phyloP scores from a whole-genome alignment of 257 asterid genomes.

The Lycium barbarum region DNA sequence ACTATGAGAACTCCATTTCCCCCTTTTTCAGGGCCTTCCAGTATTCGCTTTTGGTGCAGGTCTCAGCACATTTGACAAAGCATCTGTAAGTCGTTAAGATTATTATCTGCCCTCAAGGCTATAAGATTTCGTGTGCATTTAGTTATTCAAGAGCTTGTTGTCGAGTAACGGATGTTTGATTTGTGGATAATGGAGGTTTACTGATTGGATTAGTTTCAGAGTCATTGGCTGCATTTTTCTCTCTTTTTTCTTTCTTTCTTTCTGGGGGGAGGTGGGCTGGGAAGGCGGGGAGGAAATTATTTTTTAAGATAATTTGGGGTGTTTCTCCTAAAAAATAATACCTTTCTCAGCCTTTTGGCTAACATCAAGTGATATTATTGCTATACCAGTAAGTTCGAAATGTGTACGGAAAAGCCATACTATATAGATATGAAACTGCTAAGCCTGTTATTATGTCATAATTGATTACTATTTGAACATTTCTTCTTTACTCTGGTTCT shows the following conservation, averaged over 20 bases:
- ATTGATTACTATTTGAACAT: not conserved
- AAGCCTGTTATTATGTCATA: not conserved
- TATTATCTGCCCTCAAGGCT: not conserved
- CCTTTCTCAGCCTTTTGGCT: no score
- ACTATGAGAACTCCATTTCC: conserved; percentile 17
- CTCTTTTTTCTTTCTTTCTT: not conserved
- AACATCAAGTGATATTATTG: not conserved
- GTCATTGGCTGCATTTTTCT: not conserved
- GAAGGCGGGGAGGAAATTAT: not conserved
- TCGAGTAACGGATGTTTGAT: conserved; percentile 11
- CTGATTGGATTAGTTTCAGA: not conserved
- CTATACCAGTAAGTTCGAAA: not conserved
- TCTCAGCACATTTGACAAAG: conserved; percentile 65
- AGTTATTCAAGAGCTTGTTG: not conserved
- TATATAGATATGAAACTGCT: not conserved
- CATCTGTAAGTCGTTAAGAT: conserved; percentile 52
- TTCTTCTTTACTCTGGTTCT: not conserved
- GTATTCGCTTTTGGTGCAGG: conserved; percentile 72
- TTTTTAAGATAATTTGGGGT: no score
- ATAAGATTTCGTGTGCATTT: conserved; percentile 15
- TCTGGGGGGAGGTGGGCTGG: not conserved
- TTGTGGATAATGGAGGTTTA: conserved; percentile 26
- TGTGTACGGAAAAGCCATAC: not conserved
- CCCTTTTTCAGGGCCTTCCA: conserved; percentile 61
- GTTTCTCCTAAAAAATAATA: no score